Conservation (phyloP, 345 rosid species). For the Eucalyptus guilfoylei region DNA sequence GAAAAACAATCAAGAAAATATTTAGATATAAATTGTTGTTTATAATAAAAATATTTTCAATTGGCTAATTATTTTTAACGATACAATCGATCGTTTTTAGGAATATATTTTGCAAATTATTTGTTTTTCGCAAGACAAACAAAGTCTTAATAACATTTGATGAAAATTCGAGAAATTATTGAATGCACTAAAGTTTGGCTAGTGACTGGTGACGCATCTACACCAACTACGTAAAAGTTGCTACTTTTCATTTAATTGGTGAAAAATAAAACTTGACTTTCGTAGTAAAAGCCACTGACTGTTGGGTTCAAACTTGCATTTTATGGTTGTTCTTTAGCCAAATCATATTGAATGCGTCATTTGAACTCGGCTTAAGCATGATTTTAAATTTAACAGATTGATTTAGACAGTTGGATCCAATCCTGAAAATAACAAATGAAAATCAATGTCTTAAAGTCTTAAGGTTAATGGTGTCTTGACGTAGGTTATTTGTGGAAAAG, state of each 20-base stretch:
- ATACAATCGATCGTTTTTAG: too few species aligned
- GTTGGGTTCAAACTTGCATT: not conserved
- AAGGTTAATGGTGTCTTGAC: not conserved
- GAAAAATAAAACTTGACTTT: not conserved
- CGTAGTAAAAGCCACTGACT: not conserved
- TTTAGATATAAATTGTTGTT: too few species aligned
- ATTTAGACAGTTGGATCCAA: not conserved
- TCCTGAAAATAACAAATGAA: too few species aligned
- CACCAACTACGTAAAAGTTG: not conserved
- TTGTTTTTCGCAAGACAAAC: too few species aligned
- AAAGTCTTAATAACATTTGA: not conserved
- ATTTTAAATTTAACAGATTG: not conserved
- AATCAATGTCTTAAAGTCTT: not conserved
- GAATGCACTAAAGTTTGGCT: not conserved
- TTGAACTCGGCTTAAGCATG: rapidly evolving
- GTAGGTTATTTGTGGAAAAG: too few species aligned
- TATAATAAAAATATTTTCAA: too few species aligned
- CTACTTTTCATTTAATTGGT: not conserved
- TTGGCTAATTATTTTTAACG: rapidly evolving
- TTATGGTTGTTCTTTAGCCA: not conserved
- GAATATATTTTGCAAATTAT: too few species aligned
- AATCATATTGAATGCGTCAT: not conserved
- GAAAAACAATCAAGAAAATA: too few species aligned
- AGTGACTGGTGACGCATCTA: not conserved
- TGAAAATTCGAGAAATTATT: not conserved